Conservation (phyloP, 2,329 filamentous ascomycete genomes). For the Aspergillus sp. region DNA sequence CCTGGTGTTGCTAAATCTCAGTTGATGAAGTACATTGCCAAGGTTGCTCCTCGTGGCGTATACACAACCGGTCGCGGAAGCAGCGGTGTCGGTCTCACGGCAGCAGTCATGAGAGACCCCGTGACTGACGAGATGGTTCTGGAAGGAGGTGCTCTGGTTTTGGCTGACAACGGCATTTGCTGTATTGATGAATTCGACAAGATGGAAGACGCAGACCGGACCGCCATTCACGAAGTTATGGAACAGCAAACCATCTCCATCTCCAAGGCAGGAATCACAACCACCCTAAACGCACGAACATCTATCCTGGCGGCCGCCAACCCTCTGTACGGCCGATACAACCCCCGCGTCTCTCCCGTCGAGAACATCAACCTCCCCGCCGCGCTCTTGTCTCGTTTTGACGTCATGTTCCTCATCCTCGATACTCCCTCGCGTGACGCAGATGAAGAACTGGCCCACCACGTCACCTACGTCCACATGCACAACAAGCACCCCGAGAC, state of each 20-base stretch:
- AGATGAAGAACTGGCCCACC: conserved; percentile 88
- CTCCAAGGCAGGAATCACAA: conserved; percentile 89
- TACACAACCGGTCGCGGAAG: conserved; percentile 78
- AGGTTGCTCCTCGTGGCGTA: conserved; percentile 88
- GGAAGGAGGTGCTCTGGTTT: conserved; percentile 70
- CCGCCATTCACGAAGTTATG: conserved; percentile 82
- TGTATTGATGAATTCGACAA: conserved; percentile 84
- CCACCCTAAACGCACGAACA: conserved; percentile 90
- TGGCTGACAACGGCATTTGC: conserved; percentile 76
- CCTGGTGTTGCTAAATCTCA: conserved; percentile 99
- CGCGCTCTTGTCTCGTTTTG: conserved; percentile 91
- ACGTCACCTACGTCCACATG: conserved; percentile 97
- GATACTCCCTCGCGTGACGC: conserved; percentile 85
- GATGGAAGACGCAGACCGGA: conserved; percentile 72
- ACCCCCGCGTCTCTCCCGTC: conserved; percentile 91
- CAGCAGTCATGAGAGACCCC: conserved; percentile 72
- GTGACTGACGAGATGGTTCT: conserved; percentile 74
- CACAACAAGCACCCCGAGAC: conserved; percentile 84
- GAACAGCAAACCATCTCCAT: conserved; percentile 81
- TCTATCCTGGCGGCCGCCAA: conserved; percentile 95
- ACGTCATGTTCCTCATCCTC: conserved; percentile 91
- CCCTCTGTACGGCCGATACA: conserved; percentile 95
- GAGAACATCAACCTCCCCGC: conserved; percentile 99
- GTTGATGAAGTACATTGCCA: conserved; percentile 95
- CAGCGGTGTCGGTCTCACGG: conserved; percentile 73